A percentile compares a stretch with the other conserved stretches of the same genome.
These are phyloP conservation scores for Zoysia matrella DNA, from an alignment of 202 grass and related monocot species.

Conservation along the genomic window DNA sequence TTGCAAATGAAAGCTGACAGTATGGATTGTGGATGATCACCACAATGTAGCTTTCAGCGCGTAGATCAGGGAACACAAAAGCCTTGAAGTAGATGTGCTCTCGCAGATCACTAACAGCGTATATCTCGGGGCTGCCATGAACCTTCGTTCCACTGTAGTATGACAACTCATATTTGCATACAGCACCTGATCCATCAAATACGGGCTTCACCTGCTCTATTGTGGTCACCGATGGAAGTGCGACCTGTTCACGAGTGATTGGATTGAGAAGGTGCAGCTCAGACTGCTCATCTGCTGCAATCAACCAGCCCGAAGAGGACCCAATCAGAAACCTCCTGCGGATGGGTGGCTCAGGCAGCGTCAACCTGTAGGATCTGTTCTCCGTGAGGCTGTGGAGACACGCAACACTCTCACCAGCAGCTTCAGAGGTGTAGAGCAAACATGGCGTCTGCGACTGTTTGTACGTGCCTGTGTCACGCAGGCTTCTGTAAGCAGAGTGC, in stretches of 20 bases:
- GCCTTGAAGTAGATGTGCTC: conserved; percentile 7
- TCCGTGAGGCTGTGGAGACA: neutral
- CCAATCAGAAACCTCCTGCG: neutral
- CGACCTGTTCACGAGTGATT: conserved; percentile 1
- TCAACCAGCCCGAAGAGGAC: conserved; percentile 4
- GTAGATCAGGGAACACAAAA: conserved; percentile 25
- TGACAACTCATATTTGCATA: neutral
- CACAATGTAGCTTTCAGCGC: conserved; percentile 29
- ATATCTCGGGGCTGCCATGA: neutral
- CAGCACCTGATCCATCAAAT: neutral
- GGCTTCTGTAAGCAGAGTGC: conserved; percentile 1
- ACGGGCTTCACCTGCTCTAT: conserved; percentile 28
- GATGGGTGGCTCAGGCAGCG: neutral
- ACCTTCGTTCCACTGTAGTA: neutral
- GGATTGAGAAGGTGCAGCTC: conserved; percentile 26
- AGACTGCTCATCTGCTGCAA: conserved; percentile 14
- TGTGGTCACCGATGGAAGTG: neutral
- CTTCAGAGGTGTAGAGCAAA: neutral
- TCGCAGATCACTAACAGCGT: neutral
- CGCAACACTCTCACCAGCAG: neutral
- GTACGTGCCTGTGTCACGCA: neutral
- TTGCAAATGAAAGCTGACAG: neutral
- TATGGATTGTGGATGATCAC: neutral
- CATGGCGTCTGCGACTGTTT: neutral
- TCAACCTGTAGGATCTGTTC: neutral